These are phyloP conservation scores for Crucihimalaya himalaica DNA, from an alignment of 345 rosid species.

Conservation along the genomic window DNA sequence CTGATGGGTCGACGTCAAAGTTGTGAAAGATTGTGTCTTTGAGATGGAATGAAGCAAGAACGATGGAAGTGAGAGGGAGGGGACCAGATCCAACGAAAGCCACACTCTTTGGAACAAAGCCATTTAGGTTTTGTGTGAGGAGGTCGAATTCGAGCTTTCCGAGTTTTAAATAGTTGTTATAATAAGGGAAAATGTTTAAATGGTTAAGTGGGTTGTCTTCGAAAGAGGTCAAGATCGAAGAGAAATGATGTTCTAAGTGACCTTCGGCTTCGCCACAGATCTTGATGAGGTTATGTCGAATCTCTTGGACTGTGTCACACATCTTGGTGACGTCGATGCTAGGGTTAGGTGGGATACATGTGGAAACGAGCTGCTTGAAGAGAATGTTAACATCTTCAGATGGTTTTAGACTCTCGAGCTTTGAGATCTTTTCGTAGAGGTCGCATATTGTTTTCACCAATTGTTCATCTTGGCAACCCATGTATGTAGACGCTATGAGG, in stretches of 20 bases:
- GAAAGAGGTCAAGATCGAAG: constrained; percentile 55
- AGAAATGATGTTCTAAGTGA: constrained; percentile 61
- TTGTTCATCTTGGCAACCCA: constrained; percentile 63
- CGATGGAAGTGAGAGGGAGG: constrained; percentile 77
- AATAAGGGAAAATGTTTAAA: constrained; percentile 71
- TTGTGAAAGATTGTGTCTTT: constrained; percentile 63
- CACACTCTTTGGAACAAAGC: constrained; percentile 42
- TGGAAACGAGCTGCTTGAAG: constrained; percentile 67
- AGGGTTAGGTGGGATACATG: constrained; percentile 78
- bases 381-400: constrained; percentile 74
- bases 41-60: constrained; percentile 66
- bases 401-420: constrained; percentile 68
- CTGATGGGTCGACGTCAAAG: constrained; percentile 68
- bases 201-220: constrained; percentile 63
- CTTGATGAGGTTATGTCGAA: constrained; percentile 60
- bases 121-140: constrained; percentile 44
- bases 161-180: constrained; percentile 74
- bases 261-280: constrained; percentile 80
- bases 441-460: constrained; percentile 54
- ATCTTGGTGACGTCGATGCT: constrained; percentile 59
- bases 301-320: constrained; percentile 51
- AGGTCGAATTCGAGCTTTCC: constrained; percentile 66
- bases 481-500: constrained; percentile 48
- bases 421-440: constrained; percentile 65
- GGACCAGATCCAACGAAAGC: constrained; percentile 97